Evolutionary conservation across 2,329 filamentous ascomycete genomes (phyloP), one percentile per base, ranked within the genome.

Genomic region (Pseudogymnoascus sp.): DNA sequence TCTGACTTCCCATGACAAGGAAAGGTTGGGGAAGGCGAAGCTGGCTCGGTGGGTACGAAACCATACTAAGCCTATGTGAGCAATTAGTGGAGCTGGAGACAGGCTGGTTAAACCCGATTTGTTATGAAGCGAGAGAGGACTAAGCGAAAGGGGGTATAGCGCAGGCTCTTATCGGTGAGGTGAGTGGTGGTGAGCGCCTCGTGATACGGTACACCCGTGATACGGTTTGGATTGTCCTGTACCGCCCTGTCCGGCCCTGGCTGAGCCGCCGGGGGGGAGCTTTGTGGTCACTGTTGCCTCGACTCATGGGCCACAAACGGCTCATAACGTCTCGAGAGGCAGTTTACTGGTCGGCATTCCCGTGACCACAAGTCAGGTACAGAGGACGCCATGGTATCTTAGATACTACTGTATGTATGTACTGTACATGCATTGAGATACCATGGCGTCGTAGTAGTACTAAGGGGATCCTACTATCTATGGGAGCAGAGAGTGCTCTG

Each of bases 1-100:
- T 56, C 50, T 56, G 50, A 21, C 50, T 56, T 21, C 46, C 6
- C 50, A 56, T 56, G 50, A 56, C 50, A 56, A 56, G 50, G 50
- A 56, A 56, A 56, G 50, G 50, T 56, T 56, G 50, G 50, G 50
- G 50, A 56, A 56, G 50, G 50, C 50, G 50, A 56, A 56, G 50
- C 50, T 56, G 9, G 50, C n/a, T n/a, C 29, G 29, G 50, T 56
- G 50, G 50, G 50, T 56, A 35, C 50, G 29, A 56, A 35, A 35
- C 50, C n/a, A 1, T 4, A 15, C 50, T 56, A 56, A 56, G 3
- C 50, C 50, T 56, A 33, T 56, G 33, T 2, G 1, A 35, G 50
- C 4, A 9, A 56, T 4, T 15, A 7, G 10, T 35, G 29, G 50
- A n/a, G 29, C 33, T 33, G n/a, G 50, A 15, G 50, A 33, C 50